These are phyloP conservation scores for Russula abietina DNA, from an alignment of 768 basidiomycete species.

Conservation along the genomic window DNA sequence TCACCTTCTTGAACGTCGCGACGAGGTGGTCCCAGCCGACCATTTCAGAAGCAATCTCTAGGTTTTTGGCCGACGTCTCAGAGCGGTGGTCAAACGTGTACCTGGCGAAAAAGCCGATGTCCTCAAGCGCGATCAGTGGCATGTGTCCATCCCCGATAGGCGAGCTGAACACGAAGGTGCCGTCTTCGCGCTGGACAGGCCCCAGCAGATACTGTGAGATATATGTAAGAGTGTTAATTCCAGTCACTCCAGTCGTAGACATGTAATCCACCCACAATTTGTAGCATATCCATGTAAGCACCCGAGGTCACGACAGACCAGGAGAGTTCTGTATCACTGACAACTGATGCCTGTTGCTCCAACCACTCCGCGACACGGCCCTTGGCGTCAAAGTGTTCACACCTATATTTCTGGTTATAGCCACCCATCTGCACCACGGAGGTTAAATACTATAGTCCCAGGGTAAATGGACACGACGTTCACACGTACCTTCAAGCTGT, in stretches of 20 bases:
- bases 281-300: conserved; percentile 41
- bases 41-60: conserved; percentile 29
- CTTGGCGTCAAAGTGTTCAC: conserved; percentile 38
- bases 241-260: background rate
- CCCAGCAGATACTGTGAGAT: conserved; percentile 22
- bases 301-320: conserved; percentile 39
- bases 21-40: conserved; percentile 28
- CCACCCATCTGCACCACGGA: conserved; percentile 18
- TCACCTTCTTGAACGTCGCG: conserved; percentile 30
- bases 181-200: conserved; percentile 28
- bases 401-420: conserved; percentile 31
- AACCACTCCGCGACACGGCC: conserved; percentile 37
- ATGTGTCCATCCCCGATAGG: conserved; percentile 29
- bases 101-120: conserved; percentile 32
- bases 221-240: background rate
- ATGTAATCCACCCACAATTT: conserved; percentile 29
- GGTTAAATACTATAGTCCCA: background rate
- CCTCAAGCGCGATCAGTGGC: conserved; percentile 31
- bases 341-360: conserved; percentile 31
- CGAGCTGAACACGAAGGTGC: conserved; percentile 30
- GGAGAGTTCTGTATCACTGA: conserved; percentile 31
- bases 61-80: conserved; percentile 26
- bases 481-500: conserved; percentile 33
- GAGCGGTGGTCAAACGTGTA: conserved; percentile 31
- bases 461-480: too few relatives aligned